Conservation (phyloP, 208 protist species). For the Leishmania arabica region DNA sequence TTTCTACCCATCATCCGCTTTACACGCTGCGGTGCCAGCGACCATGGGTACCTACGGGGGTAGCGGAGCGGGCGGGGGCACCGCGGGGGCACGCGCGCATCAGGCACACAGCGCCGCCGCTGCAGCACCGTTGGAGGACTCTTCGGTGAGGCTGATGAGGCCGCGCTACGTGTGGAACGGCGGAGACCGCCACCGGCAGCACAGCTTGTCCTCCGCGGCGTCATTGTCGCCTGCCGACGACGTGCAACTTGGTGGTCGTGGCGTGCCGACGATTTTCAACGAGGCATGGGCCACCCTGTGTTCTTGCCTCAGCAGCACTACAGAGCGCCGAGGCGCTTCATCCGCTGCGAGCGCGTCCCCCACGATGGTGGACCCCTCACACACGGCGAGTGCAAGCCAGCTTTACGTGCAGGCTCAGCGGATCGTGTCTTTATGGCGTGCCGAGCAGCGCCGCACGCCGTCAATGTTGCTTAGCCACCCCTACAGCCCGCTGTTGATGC, state of each 20-base stretch:
- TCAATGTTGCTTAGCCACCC: conserved; percentile 36
- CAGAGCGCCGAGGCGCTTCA: neutral
- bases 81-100: neutral
- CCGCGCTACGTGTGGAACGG: conserved; percentile 23
- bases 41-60: neutral
- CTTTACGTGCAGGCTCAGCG: neutral
- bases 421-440: conserved; percentile 10
- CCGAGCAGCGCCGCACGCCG: conserved; percentile 18
- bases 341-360: neutral
- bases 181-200: neutral
- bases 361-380: neutral
- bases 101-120: neutral
- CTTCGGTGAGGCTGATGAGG: neutral
- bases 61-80: neutral
- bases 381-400: neutral
- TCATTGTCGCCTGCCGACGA: neutral
- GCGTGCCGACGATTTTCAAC: neutral
- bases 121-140: neutral
- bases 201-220: neutral
- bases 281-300: neutral
- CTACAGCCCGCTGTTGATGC: conserved; percentile 13
- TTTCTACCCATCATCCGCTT: conserved; percentile 6
- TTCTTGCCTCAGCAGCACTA: neutral
- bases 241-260: neutral
- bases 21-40: neutral